These are phyloP conservation scores for Rehmannia glutinosa DNA, from an alignment of 257 asterid genomes.

Conservation along the genomic window DNA sequence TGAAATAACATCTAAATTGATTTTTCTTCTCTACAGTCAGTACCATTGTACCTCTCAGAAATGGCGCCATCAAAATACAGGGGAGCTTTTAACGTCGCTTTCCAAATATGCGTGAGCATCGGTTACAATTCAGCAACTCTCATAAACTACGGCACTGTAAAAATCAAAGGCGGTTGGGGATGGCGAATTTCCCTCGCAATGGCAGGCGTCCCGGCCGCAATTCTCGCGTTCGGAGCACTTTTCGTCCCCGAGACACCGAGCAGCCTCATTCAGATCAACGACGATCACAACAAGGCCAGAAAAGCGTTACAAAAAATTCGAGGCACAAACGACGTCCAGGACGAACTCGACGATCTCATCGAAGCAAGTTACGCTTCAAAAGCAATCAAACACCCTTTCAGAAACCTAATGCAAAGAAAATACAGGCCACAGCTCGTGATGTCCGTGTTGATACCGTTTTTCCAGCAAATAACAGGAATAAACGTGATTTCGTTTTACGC, in stretches of 20 bases:
- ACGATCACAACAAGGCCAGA: conserved; percentile 21
- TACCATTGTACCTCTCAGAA: conserved; percentile 61
- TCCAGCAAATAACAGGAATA: conserved; percentile 29
- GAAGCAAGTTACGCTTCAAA: conserved; percentile 28
- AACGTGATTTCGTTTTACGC: conserved; percentile 30
- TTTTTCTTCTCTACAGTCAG: conserved; percentile 36
- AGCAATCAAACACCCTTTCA: conserved; percentile 23
- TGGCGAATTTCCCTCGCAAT: conserved; percentile 31
- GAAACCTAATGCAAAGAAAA: conserved; percentile 20
- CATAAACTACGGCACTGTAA: conserved; percentile 36
- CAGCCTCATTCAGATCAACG: conserved; percentile 23
- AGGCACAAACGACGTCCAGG: conserved; percentile 29
- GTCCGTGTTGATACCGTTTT: conserved; percentile 30
- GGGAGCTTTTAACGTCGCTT: conserved; percentile 57
- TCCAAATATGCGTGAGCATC: conserved; percentile 48
- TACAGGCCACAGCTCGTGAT: conserved; percentile 34
- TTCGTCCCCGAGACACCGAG: conserved; percentile 34
- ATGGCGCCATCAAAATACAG: conserved; percentile 66
- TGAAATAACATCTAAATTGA: too few relatives aligned
- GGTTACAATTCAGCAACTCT: conserved; percentile 50
- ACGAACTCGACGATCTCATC: conserved; percentile 21
- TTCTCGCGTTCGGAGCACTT: conserved; percentile 23
- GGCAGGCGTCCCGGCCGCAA: conserved; percentile 30
- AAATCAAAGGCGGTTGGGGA: conserved; percentile 30
- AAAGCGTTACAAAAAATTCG: conserved; percentile 13